Base-by-base conservation (phyloP, 306 rosid genomes). In the Prunus mume region DNA sequence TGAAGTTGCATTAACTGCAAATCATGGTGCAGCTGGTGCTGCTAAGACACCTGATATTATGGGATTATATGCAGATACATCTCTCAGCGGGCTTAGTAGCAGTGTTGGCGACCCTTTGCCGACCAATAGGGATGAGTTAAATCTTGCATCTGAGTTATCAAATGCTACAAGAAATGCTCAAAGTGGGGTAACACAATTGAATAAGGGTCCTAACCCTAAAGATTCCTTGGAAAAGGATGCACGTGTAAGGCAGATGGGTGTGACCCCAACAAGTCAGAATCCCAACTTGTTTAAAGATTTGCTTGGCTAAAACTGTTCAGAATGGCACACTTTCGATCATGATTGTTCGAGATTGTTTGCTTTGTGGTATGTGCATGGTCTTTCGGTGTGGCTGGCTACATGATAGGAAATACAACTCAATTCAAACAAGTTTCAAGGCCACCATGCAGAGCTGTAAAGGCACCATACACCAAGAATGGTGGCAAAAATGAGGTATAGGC, bases 181-280 rank as follows among this genome's bases (percentile, higher is more conserved):
- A 68, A 90, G 83, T 52, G 89, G 84, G 51, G 73, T 81, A 45
- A 70, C 87, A 5, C 94, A 87, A 62, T 77, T 83, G 45, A 78
- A 69, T 50, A 93, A 87, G 84, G 98, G 96, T 61, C 87, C 86
- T 19, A 81, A 85, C 43, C 41, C 60, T 7, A 89, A 79, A 79
- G 85, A 81, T 41, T 58, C 96, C 2, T 78, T 93, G 77, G 85
- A 93, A 82, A 90, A 84, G 78, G 98, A 93, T 83, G 88, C 98
- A 25, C 85, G 83, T 57, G 98, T 90, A 63, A 89, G 98, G 85
- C 98, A 93, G 82, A 77, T 93, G 94, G 97, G 97, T 2, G 97
- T 93, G 84, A 93, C 47, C 68, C 94, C 96, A 50, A 43, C 96
- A n/a, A 86, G 84, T 79, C 93, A 82, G 82, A 93, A 93, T 81